Base-by-base conservation (phyloP, 2,329 filamentous ascomycete species). In the Myotisia sp. region DNA sequence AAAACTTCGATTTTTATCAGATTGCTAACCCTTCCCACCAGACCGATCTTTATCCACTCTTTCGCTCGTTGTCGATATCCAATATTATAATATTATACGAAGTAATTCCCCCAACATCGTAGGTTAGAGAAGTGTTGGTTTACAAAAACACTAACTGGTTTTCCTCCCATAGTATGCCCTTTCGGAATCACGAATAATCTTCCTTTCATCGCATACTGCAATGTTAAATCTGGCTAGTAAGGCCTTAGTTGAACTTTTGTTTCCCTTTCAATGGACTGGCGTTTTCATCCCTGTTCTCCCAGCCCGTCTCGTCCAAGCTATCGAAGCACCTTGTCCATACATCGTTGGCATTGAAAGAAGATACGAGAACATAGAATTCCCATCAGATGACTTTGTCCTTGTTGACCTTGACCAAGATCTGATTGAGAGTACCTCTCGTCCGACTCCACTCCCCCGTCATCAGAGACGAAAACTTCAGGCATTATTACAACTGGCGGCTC, bases 241-340 rank as follows among this genome's bases (percentile, higher is more conserved):
- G 54, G 85, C 87, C n/a, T 64, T 95, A 37, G 72, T 74, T 20
- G 86, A 78, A 54, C 64, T 95, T 23, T 63, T 98, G 13, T 98
- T 93, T 53, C 87, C 86, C 5, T 64, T 95, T 34, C 80, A 84
- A 43, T 95, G 90, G 87, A 74, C 82, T 3, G 92, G 86, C 47
- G 84, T 95, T 31, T 85, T 93, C 52, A 94, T 95, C 43, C 87
- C 87, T 2, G 70, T 95, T 21, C 68, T 98, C 6, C 87, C 87
- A 4, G 82, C 84, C 6, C 75, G 87, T 22, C 65, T 98, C 14
- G 68, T 98, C 6, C 86, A 90, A 34, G 87, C 85, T 2, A 69
- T 98, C 12, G 90, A 95, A 48, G 87, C 87, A 1, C 87, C 87
- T 2, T 95, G 90, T 47, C 90, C 90, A 0, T 98, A 95, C 49